Base-by-base conservation (phyloP, 2,329 filamentous ascomycete genomes). In the Curvularia verruculosa region DNA sequence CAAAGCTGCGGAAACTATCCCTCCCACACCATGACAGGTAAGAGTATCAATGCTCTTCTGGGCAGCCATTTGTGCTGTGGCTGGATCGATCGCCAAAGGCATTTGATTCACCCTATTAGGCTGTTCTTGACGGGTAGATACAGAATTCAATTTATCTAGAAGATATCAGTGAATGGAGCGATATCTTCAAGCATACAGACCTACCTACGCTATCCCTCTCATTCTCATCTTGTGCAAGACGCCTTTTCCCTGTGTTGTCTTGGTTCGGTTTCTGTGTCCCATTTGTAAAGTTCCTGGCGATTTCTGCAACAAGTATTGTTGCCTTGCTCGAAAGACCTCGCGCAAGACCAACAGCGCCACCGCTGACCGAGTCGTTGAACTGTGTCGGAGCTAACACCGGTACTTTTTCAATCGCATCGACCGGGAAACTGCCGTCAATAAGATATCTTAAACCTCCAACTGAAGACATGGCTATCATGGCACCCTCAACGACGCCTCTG, bases 361-460 rank as follows among this genome's bases (percentile, higher is more conserved):
- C 70, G 21, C 66, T 68, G 2, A 71, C 13, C 0, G 67, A 69
- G 37, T 73, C 70, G 26, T 73, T 62, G 53, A 72, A 73, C 1
- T 45, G 49, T 0, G 63, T 62, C 1, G 59, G 54, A 0, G 39
- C 52, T 53, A 73, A 44, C 0, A 61, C 46, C 3, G 69, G 66
- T 5, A 73, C 56, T 8, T 65, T 69, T 39, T 56, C 61, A 4
- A 67, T 37, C 3, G 64, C 56, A 7, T 68, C 58, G 10, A 49
- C 19, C 3, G 69, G 58, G 18, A 70, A 62, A 19, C 71, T 59
- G 3, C 70, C 70, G 44, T 43, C 66, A 15, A 73, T 49, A 4
- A 71, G 56, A 36, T 71, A 72, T 24, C 69, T 51, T 6, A 72
- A 34, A 1, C 70, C 70, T 13, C 70, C 70, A n/a, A 65, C 62